Evolutionary conservation across 2,329 filamentous ascomycete species (phyloP).

Genomic region (Blumeria graminis): DNA sequence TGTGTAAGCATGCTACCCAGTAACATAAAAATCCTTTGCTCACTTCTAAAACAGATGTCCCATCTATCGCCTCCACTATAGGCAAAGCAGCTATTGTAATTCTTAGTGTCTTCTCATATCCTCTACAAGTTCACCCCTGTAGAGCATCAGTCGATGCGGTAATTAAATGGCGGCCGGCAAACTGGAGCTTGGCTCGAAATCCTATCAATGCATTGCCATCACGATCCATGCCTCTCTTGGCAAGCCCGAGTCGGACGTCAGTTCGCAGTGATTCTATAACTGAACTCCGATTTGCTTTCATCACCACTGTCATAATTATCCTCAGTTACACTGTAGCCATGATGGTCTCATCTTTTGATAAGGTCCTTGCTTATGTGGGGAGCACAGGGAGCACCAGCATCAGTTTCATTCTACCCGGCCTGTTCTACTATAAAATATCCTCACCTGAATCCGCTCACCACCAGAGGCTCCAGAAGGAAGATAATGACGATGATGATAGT

Average conservation of each 20-base stretch:
- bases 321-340: slow-evolving; percentile 72
- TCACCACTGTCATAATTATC: slow-evolving; percentile 69
- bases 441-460: slow-evolving; percentile 69
- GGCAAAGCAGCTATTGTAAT: slow-evolving; percentile 88
- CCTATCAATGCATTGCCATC: slow-evolving; percentile 15
- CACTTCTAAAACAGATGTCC: slow-evolving; percentile 25
- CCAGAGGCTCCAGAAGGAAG: slow-evolving; percentile 69
- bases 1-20: slow-evolving; percentile 36
- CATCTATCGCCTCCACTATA: slow-evolving; percentile 66
- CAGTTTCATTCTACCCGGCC: slow-evolving; percentile 81
- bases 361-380: slow-evolving; percentile 84
- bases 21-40: too few species aligned
- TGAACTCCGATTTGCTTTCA: slow-evolving; percentile 67
- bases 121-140: slow-evolving; percentile 86
- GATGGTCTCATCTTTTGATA: slow-evolving; percentile 71
- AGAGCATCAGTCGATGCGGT: slow-evolving; percentile 87
- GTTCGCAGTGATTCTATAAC: slow-evolving; percentile 42
- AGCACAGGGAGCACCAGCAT: slow-evolving; percentile 88
- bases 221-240: slow-evolving; percentile 19
- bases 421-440: slow-evolving; percentile 98
- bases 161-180: slow-evolving; percentile 50
- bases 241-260: slow-evolving; percentile 21
- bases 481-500: slow-evolving; percentile 52
- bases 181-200: slow-evolving; percentile 8
- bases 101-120: slow-evolving; percentile 88